Percentiles rank a stretch among this genome's conserved stretches.
Conservation (phyloP, 352 stramenopile genomes). For the Globisporangium parvum region DNA sequence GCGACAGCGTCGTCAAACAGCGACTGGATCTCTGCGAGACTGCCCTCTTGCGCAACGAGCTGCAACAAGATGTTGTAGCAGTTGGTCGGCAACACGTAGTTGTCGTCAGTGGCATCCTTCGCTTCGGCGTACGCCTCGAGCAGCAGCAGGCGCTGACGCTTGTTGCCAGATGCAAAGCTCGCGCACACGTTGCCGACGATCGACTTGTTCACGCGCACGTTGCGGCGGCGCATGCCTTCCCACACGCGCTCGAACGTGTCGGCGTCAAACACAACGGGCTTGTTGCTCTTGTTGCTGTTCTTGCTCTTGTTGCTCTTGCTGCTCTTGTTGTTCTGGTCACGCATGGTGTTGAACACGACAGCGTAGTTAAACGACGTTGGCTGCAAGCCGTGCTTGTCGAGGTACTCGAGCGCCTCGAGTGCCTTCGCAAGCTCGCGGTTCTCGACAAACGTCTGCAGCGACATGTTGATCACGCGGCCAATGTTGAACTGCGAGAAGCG, state of each 20-base stretch:
- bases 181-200: conserved; percentile 40
- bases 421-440: conserved; percentile 31
- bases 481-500: conserved; percentile 38
- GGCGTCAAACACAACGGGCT: conserved; percentile 29
- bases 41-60: conserved; percentile 27
- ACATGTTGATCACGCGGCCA: conserved; percentile 36
- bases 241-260: conserved; percentile 32
- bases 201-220: conserved; percentile 31
- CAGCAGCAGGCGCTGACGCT: conserved; percentile 48
- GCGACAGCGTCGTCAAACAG: conserved; percentile 45
- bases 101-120: conserved; percentile 24
- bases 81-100: conserved; percentile 33
- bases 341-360: conserved; percentile 43
- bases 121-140: conserved; percentile 45
- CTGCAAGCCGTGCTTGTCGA: conserved; percentile 26
- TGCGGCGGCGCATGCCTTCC: conserved; percentile 30
- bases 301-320: conserved; percentile 19
- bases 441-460: conserved; percentile 40
- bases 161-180: conserved; percentile 33
- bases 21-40: conserved; percentile 26
- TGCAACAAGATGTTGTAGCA: conserved; percentile 46
- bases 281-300: conserved; percentile 6
- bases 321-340: conserved; percentile 19
- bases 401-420: conserved; percentile 26
- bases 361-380: conserved; percentile 35